Evolutionary conservation across 495 filamentous ascomycete genomes (phyloP), one percentile per base, ranked within the genome.

Genomic region (Talaromyces borbonicus): DNA sequence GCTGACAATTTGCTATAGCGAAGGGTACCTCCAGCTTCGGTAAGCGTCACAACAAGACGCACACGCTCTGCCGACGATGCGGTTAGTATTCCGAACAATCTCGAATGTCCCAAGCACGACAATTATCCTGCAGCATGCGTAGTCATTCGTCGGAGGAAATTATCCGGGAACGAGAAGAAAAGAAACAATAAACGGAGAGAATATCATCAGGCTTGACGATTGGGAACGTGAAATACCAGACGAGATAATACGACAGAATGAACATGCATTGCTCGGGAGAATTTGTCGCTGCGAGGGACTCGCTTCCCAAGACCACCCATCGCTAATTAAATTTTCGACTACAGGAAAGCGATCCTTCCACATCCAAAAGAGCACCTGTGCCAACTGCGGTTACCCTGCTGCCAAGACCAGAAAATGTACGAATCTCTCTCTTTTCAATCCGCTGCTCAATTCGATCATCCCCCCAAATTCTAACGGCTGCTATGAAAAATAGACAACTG

Each of bases 41-140:
- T 72, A 92, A 90, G 81, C 87, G 87, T 80, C 87, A 98, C 79
- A 98, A 90, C 78, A 98, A 98, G 79, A 87, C 93, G 71, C 92
- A 98, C 79, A 92, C 87, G 59, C 79, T 98, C 68, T 98, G 92
- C 86, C 82, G 93, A 78, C 93, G 92, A 71, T 98, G 92, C 83
- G 92, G 92, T 94, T 67, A 77, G 84, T 85, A 77, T 27, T 43
- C 31, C 18, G 20, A 41, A n/a, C n/a, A n/a, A n/a, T n/a, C n/a
- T n/a, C n/a, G n/a, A n/a, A n/a, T n/a, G n/a, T n/a, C n/a, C n/a
- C n/a, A n/a, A n/a, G n/a, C n/a, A n/a, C n/a, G n/a, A n/a, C n/a
- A n/a, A n/a, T n/a, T n/a, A n/a, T n/a, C n/a, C n/a, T n/a, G n/a
- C n/a, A n/a, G n/a, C n/a, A n/a, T n/a, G n/a, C n/a, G n/a, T n/a